Percentiles rank a stretch among this genome's conserved stretches.
Conservation (phyloP, 345 rosid genomes). For the Pseudoturritis turrita region DNA sequence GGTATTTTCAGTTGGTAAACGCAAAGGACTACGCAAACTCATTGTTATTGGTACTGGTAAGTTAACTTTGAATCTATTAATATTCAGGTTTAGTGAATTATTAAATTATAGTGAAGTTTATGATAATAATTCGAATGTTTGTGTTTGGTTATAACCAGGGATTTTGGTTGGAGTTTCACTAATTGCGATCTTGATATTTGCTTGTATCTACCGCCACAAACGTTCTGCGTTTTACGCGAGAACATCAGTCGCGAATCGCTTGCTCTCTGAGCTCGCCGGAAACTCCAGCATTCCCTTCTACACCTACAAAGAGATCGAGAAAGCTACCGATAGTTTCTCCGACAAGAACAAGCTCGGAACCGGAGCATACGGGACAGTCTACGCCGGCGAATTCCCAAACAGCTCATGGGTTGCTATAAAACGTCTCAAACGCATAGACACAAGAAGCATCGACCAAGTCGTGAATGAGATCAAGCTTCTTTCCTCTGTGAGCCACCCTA, state of each 20-base stretch:
- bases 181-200: conserved; percentile 32
- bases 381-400: conserved; percentile 62
- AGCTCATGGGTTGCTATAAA: conserved; percentile 69
- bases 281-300: conserved; percentile 52
- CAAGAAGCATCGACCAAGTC: conserved; percentile 58
- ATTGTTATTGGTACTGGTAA: conserved; percentile 16
- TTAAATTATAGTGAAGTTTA: not conserved
- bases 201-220: conserved; percentile 32
- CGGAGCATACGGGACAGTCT: conserved; percentile 89
- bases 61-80: not conserved
- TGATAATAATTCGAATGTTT: not conserved
- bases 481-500: conserved; percentile 78
- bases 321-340: conserved; percentile 63
- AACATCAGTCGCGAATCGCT: conserved; percentile 50
- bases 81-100: not conserved
- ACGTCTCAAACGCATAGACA: conserved; percentile 52
- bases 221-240: conserved; percentile 35
- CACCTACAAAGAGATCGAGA: conserved; percentile 66
- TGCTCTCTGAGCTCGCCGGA: conserved; percentile 39
- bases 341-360: conserved; percentile 74
- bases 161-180: conserved; percentile 38
- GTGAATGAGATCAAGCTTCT: conserved; percentile 80
- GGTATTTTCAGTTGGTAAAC: not conserved
- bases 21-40: not conserved
- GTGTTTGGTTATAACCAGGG: conserved; percentile 28